These are phyloP conservation scores for Candida gorgasii DNA, from an alignment of 805 yeast genomes.

Conservation along the genomic window DNA sequence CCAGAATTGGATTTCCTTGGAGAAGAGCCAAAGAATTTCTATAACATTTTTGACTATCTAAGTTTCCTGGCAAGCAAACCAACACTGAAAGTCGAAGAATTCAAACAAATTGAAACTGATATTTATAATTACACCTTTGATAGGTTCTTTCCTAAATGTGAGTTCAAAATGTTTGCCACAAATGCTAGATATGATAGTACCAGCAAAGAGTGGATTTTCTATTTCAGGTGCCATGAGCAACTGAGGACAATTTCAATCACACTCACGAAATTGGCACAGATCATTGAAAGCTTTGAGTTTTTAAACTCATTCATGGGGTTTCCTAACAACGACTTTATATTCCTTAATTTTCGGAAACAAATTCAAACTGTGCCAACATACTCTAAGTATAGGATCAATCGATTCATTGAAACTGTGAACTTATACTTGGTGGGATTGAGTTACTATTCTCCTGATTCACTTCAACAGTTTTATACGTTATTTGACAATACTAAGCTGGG, in stretches of 20 bases:
- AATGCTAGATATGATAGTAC: constrained; percentile 37
- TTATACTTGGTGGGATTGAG: constrained; percentile 45
- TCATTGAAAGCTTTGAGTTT: constrained; percentile 24
- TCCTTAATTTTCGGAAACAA: constrained; percentile 29
- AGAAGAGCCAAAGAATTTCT: constrained; percentile 35
- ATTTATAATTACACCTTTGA: constrained; percentile 23
- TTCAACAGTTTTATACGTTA: background rate
- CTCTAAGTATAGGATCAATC: constrained; percentile 49
- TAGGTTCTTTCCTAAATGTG: constrained; percentile 21
- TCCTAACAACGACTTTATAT: constrained; percentile 22
- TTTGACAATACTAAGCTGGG: constrained; percentile 25
- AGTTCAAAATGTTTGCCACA: constrained; percentile 22
- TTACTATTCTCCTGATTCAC: constrained; percentile 18
- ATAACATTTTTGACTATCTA: constrained; percentile 40
- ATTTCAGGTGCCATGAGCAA: constrained; percentile 13
- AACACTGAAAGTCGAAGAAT: constrained; percentile 18
- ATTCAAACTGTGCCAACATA: constrained; percentile 28
- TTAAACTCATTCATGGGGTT: constrained; percentile 21
- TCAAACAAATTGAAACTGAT: constrained; percentile 24
- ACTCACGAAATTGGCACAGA: constrained; percentile 22
- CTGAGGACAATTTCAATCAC: constrained; percentile 16
- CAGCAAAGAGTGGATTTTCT: constrained; percentile 35
- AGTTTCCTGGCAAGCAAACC: constrained; percentile 34
- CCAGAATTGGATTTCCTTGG: constrained; percentile 40
- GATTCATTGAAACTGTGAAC: constrained; percentile 50